phyloP scores from a whole-genome alignment of 768 basidiomycete genomes.

The Krasilnikovozyma curviuscula region DNA sequence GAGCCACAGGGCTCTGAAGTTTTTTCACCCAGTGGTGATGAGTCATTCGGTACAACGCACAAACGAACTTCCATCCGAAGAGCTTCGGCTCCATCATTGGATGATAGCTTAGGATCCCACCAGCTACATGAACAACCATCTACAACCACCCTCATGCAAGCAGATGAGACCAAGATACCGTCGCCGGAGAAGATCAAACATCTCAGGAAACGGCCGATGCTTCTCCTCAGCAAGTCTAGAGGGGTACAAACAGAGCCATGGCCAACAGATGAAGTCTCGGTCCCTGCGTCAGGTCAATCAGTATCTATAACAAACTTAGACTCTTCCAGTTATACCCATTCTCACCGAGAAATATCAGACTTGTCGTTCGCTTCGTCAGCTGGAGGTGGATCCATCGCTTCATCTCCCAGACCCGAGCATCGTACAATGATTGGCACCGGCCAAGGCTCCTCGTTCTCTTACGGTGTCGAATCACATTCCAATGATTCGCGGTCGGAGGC shows the following conservation, averaged over 20 bases:
- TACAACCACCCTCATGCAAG: not conserved
- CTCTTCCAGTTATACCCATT: too few species aligned
- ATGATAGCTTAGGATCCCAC: not conserved
- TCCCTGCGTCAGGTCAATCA: too few species aligned
- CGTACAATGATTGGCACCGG: too few species aligned
- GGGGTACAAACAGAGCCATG: constrained; percentile 64
- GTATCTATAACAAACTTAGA: too few species aligned
- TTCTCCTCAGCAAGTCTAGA: constrained; percentile 43
- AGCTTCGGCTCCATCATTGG: constrained; percentile 5
- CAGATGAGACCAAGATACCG: not conserved
- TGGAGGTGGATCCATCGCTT: too few species aligned
- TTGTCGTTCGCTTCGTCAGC: too few species aligned
- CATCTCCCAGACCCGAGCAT: too few species aligned
- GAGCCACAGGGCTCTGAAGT: not conserved
- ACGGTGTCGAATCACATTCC: too few species aligned
- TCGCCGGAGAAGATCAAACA: constrained; percentile 9
- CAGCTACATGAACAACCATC: not conserved
- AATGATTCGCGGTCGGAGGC: too few species aligned
- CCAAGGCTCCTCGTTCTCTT: too few species aligned
- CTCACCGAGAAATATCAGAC: too few species aligned
- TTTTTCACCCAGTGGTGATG: constrained; percentile 18
- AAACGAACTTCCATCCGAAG: constrained; percentile 16
- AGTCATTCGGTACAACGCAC: constrained; percentile 17
- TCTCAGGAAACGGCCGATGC: constrained; percentile 19
- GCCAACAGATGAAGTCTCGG: too few species aligned